Conservation (phyloP, 2,329 filamentous ascomycete species). For the Botryotinia convoluta region DNA sequence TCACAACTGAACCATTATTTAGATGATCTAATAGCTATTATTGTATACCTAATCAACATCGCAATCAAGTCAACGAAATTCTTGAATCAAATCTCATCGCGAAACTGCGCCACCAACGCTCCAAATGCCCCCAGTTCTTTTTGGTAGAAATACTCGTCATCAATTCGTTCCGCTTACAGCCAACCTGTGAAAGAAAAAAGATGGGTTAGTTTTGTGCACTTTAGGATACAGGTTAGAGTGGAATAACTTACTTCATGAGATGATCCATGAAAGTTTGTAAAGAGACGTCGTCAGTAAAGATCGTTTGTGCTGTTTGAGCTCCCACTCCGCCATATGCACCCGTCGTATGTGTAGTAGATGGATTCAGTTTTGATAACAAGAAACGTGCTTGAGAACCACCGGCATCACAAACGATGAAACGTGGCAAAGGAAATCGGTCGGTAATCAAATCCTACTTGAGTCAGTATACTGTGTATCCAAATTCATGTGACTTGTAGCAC, state of each 20-base stretch:
- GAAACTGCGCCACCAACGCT: constrained; percentile 14
- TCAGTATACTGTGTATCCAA: constrained; percentile 28
- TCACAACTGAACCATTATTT: not conserved
- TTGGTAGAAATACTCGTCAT: constrained; percentile 22
- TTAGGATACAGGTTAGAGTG: constrained; percentile 22
- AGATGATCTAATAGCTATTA: constrained; percentile 21
- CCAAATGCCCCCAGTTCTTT: constrained; percentile 19
- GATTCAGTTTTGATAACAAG: constrained; percentile 93
- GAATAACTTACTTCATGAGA: constrained; percentile 83
- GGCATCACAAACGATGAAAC: constrained; percentile 98
- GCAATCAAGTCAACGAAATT: constrained; percentile 18
- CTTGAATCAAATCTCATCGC: constrained; percentile 11
- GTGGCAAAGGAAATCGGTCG: constrained; percentile 94
- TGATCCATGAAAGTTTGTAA: constrained; percentile 99
- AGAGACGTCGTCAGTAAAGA: constrained; percentile 98
- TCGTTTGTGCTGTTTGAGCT: constrained; percentile 86
- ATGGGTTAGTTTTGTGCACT: constrained; percentile 21
- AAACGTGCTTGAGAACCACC: constrained; percentile 97
- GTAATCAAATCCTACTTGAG: constrained; percentile 79
- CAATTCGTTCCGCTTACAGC: constrained; percentile 64
- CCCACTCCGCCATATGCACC: constrained; percentile 87
- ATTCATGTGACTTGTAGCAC: constrained; percentile 33
- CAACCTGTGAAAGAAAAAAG: constrained; percentile 43
- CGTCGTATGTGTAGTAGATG: constrained; percentile 92
- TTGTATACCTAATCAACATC: constrained; percentile 20